phyloP scores from a whole-genome alignment of 306 rosid genomes.

The Quercus wislizeni region DNA sequence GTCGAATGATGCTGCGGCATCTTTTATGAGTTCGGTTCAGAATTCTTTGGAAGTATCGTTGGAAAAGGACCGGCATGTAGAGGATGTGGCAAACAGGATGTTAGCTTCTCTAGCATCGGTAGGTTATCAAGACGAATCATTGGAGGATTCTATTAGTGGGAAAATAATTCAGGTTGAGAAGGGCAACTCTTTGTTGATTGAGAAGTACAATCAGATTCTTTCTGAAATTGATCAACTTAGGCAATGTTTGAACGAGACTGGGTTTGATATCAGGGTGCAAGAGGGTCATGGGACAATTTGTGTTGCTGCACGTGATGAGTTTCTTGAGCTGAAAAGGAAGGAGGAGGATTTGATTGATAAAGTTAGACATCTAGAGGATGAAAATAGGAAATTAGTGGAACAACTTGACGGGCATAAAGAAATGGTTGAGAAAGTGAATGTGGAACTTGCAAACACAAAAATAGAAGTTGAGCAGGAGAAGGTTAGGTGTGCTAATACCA shows the following conservation, averaged over 20 bases:
- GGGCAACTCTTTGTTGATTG: slow-evolving; percentile 48
- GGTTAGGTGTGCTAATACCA: slow-evolving; percentile 57
- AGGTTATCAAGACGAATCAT: slow-evolving; percentile 45
- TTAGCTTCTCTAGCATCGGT: slow-evolving; percentile 53
- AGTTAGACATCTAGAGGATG: slow-evolving; percentile 53
- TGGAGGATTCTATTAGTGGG: slow-evolving; percentile 48
- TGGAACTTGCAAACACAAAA: slow-evolving; percentile 59
- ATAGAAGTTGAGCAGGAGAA: slow-evolving; percentile 82
- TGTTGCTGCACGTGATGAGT: slow-evolving; percentile 50
- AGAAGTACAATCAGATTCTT: slow-evolving; percentile 55
- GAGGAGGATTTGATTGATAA: slow-evolving; percentile 53
- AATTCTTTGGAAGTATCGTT: slow-evolving; percentile 1
- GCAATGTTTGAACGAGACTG: slow-evolving; percentile 44
- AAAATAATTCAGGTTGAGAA: slow-evolving; percentile 55
- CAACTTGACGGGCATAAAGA: slow-evolving; percentile 58
- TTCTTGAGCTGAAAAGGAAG: slow-evolving; percentile 63
- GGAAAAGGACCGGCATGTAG: slow-evolving; percentile 43
- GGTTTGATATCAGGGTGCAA: slow-evolving; percentile 35
- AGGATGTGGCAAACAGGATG: slow-evolving; percentile 44
- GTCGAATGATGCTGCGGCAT: slow-evolving; percentile 30
- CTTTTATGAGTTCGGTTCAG: slow-evolving; percentile 25
- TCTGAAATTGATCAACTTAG: slow-evolving; percentile 63
- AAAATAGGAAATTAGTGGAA: slow-evolving; percentile 56
- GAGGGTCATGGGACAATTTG: slow-evolving; percentile 43
- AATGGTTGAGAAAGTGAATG: slow-evolving; percentile 42